Percentiles rank a stretch among this genome's conserved stretches.
Conservation (phyloP, 306 rosid species). For the Lagenaria siceraria region DNA sequence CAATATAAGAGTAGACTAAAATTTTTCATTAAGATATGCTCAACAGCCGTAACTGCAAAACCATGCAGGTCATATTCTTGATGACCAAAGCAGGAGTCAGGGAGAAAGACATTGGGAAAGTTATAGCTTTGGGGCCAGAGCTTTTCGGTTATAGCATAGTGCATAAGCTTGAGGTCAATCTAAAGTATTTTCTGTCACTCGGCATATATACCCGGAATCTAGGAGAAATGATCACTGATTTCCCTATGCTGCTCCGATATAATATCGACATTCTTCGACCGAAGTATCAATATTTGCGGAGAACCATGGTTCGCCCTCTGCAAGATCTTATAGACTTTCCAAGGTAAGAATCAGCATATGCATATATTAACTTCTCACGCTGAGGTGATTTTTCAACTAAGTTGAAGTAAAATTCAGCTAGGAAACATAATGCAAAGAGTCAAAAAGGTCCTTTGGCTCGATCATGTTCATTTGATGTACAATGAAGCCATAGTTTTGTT, state of each 20-base stretch:
- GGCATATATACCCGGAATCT: slow-evolving; percentile 46
- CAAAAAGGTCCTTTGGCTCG: not conserved
- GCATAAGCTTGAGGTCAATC: slow-evolving; percentile 64
- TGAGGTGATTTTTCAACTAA: not conserved
- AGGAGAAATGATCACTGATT: slow-evolving; percentile 85
- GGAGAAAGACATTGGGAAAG: slow-evolving; percentile 59
- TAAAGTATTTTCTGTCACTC: slow-evolving; percentile 72
- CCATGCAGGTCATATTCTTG: slow-evolving; percentile 72
- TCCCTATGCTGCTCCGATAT: slow-evolving; percentile 80
- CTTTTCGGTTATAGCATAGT: slow-evolving; percentile 76
- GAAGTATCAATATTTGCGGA: slow-evolving; percentile 63
- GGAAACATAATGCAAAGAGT: not conserved
- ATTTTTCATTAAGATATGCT: not conserved
- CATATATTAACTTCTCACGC: not conserved
- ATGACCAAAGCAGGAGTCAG: slow-evolving; percentile 77
- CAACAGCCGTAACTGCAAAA: not conserved
- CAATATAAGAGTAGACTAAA: not conserved
- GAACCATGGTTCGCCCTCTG: slow-evolving; percentile 75
- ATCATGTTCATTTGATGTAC: not conserved
- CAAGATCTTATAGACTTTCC: slow-evolving; percentile 80
- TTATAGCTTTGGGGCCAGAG: slow-evolving; percentile 78
- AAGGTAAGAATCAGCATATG: slow-evolving; percentile 31
- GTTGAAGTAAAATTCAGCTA: not conserved
- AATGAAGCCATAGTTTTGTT: not conserved
- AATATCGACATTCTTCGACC: slow-evolving; percentile 68